Evolutionary conservation across 2,329 filamentous ascomycete genomes (phyloP).

Genomic region (Alternaria viburni): DNA sequence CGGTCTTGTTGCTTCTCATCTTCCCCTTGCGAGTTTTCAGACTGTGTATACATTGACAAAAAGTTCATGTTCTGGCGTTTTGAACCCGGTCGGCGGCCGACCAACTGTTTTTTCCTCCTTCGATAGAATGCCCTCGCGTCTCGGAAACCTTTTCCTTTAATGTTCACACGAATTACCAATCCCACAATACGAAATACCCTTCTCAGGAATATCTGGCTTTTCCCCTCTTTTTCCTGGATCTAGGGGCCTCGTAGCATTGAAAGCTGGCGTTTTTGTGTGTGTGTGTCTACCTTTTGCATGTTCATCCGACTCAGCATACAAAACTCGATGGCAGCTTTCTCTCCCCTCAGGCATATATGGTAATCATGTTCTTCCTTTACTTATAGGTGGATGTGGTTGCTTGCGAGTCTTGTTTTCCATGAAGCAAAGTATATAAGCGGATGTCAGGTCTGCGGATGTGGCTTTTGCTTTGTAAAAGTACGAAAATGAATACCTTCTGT

Average conservation of each 20-base stretch:
- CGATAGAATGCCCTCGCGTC: constrained; percentile 24
- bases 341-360: constrained; percentile 37
- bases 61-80: constrained; percentile 43
- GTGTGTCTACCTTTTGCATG: constrained; percentile 30
- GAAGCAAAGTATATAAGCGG: constrained; percentile 21
- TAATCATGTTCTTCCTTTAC: constrained; percentile 26
- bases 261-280: constrained; percentile 37
- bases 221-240: constrained; percentile 19
- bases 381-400: constrained; percentile 5
- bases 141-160: constrained; percentile 17
- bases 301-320: constrained; percentile 19
- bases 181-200: constrained; percentile 34
- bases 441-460: constrained; percentile 1
- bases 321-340: constrained; percentile 11
- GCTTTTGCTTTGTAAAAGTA: constrained; percentile 31
- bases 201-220: constrained; percentile 18
- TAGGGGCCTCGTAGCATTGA: constrained; percentile 32
- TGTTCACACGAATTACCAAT: constrained; percentile 32
- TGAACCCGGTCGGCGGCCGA: constrained; percentile 29
- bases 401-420: constrained; percentile 2
- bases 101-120: constrained; percentile 19
- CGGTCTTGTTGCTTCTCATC: constrained; percentile 29
- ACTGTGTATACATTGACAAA: constrained; percentile 35
- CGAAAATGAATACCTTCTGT: constrained; percentile 19
- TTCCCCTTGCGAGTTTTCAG: constrained; percentile 19